phyloP scores from a whole-genome alignment of 805 yeast species.

The Barnettozyma pratensis region DNA sequence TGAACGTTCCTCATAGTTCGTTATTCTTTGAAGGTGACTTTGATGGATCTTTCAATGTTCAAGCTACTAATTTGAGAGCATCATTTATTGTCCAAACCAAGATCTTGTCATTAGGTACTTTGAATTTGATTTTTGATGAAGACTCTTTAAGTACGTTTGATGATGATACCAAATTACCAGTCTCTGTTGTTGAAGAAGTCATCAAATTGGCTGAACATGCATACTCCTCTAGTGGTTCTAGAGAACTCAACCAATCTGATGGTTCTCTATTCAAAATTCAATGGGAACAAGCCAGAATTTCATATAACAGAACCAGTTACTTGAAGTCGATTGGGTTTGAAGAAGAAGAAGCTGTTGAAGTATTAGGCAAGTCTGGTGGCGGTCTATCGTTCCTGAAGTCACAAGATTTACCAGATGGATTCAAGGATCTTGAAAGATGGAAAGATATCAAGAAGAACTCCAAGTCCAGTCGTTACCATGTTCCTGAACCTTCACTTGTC shows the following conservation, averaged over 20 bases:
- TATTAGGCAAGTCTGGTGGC: slow-evolving; percentile 30
- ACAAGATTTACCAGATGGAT: slow-evolving; percentile 21
- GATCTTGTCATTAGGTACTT: slow-evolving; percentile 34
- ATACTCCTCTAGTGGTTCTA: slow-evolving; percentile 33
- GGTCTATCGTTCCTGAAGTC: slow-evolving; percentile 23
- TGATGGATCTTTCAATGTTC: slow-evolving; percentile 15
- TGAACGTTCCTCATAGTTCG: slow-evolving; percentile 28
- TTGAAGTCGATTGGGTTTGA: slow-evolving; percentile 27
- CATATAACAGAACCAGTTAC: slow-evolving; percentile 30
- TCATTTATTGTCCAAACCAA: slow-evolving; percentile 37
- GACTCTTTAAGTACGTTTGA: slow-evolving; percentile 23
- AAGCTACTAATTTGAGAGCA: slow-evolving; percentile 14
- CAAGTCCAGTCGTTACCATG: slow-evolving; percentile 20
- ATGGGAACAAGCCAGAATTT: slow-evolving; percentile 37
- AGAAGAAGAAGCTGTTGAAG: slow-evolving; percentile 25
- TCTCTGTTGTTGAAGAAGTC: slow-evolving; percentile 39
- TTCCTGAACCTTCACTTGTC: slow-evolving; percentile 26
- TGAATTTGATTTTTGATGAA: slow-evolving; percentile 29
- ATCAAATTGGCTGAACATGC: slow-evolving; percentile 39
- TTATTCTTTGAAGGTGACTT: slow-evolving; percentile 36
- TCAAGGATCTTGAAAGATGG: slow-evolving; percentile 28
- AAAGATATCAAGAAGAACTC: slow-evolving; percentile 15
- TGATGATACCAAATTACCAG: slow-evolving; percentile 28
- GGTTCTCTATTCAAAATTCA: slow-evolving; percentile 33
- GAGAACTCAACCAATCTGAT: slow-evolving; percentile 28